Evolutionary conservation across 2,329 filamentous ascomycete species (phyloP).

Genomic region (Diaporthe batatas): DNA sequence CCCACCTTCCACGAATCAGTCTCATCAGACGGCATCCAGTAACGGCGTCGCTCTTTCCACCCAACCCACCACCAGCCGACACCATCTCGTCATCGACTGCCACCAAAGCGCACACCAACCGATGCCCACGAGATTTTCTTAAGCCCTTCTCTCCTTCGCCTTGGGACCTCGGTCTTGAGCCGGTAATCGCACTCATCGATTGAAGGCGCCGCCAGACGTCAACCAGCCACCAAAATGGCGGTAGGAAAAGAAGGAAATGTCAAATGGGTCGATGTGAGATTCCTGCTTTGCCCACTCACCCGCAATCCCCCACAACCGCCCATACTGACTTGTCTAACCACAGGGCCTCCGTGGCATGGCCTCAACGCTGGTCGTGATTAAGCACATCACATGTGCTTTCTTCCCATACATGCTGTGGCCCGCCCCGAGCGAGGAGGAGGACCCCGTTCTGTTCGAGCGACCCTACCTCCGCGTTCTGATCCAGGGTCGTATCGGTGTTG

Average conservation of each 20-base stretch:
- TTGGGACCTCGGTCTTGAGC: constrained; percentile 1
- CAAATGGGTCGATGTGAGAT: constrained; percentile 43
- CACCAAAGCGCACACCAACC: not conserved
- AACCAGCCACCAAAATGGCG: constrained; percentile 44
- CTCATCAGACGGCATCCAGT: not conserved
- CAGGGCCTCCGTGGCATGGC: constrained; percentile 43
- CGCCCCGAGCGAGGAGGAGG: constrained; percentile 34
- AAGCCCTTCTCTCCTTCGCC: too few species aligned
- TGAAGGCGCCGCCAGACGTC: not conserved
- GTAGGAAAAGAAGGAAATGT: constrained; percentile 43
- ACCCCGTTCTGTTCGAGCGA: constrained; percentile 36
- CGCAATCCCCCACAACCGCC: constrained; percentile 49
- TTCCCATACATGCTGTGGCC: constrained; percentile 43
- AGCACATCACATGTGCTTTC: constrained; percentile 41
- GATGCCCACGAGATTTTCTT: not conserved
- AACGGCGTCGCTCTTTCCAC: not conserved
- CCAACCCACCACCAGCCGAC: not conserved
- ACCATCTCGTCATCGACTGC: not conserved
- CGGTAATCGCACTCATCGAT: not conserved
- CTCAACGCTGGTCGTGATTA: constrained; percentile 42
- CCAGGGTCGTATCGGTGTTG: constrained; percentile 42
- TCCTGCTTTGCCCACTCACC: not conserved
- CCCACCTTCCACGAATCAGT: not conserved
- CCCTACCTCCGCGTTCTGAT: constrained; percentile 41
- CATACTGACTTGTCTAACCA: constrained; percentile 68